A percentile compares a stretch with the other conserved stretches of the same genome.
Evolutionary conservation across 2,329 filamentous ascomycete species (phyloP).

Genomic region (Sphaerostilbella broomeana): DNA sequence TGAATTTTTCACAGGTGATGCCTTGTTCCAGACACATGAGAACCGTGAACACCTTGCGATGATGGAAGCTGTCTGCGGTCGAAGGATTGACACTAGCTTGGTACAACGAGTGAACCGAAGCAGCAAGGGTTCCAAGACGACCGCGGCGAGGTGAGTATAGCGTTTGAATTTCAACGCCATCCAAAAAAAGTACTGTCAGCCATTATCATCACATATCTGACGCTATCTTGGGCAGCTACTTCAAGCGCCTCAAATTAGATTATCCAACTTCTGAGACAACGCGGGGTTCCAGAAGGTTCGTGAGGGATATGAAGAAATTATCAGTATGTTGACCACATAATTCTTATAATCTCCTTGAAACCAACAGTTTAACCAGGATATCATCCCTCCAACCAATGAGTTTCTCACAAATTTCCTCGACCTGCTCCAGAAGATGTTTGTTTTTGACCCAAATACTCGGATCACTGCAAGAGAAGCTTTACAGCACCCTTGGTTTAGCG

Average conservation of each 20-base stretch:
- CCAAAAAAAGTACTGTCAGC: too few species aligned
- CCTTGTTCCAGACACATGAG: constrained; percentile 65
- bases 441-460: constrained; percentile 58
- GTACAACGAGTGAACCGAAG: constrained; percentile 43
- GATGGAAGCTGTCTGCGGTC: constrained; percentile 63
- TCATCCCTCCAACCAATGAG: constrained; percentile 52
- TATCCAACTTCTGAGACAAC: constrained; percentile 60
- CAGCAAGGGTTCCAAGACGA: constrained; percentile 52
- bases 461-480: constrained; percentile 62
- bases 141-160: constrained; percentile 13
- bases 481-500: constrained; percentile 62
- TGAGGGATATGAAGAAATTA: constrained; percentile 65
- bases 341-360: too few species aligned
- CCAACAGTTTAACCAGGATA: constrained; percentile 42
- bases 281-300: constrained; percentile 57
- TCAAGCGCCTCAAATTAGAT: constrained; percentile 58
- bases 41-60: constrained; percentile 68
- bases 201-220: too few species aligned
- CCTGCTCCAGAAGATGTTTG: constrained; percentile 59
- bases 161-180: neutral
- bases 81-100: constrained; percentile 51
- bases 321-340: constrained; percentile 39
- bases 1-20: constrained; percentile 66
- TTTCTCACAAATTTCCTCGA: constrained; percentile 60
- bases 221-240: too few species aligned